Base-by-base conservation (phyloP, 805 yeast species). In the Lachancea thermotolerans region DNA sequence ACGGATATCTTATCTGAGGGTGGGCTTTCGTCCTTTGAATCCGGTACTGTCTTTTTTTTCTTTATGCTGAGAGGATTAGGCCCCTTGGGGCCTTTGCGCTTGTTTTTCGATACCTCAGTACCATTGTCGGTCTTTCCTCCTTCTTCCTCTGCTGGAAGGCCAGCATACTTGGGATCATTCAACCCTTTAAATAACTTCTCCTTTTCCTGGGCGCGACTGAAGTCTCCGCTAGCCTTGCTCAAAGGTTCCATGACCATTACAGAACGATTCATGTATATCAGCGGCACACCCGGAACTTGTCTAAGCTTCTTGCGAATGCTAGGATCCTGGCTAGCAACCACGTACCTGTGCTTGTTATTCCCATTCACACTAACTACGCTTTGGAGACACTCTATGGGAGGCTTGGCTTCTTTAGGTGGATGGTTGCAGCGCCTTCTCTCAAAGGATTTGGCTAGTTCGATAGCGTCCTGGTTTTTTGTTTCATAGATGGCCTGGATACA, bases 191-290 rank as follows among this genome's bases (percentile, higher is more conserved):
- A 77, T 42, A 93, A 70, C 57, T 93, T 93, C 37, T 73, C 70
- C 1, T 68, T 61, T 64, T 93, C 99, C 35, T 73, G 68, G 27
- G 64, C 54, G 38, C 58, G 58, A 44, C 79, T 78, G 12, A 73
- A 70, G 37, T 59, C 62, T 10, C 70, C 71, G 36, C 91, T 83
- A 6, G 86, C 85, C 33, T 74, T 75, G 42, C 95, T 85, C 53
- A 89, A 68, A 7, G 97, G 96, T 65, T 93, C 99, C 93, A 93
- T 80, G 25, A 93, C 81, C 91, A 93, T 86, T 14, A 93, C 99
- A 1, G 96, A 79, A 49, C 96, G 74, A 58, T 85, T 82, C 78
- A 93, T 80, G 62, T 85, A 90, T 9, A 91, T 70, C 52, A 93
- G 65, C 1, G 99, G 99, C 1, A 88, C 84, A 10, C 96, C 99